Conservation (phyloP, 495 filamentous ascomycete genomes). For the Echria macrotheca region DNA sequence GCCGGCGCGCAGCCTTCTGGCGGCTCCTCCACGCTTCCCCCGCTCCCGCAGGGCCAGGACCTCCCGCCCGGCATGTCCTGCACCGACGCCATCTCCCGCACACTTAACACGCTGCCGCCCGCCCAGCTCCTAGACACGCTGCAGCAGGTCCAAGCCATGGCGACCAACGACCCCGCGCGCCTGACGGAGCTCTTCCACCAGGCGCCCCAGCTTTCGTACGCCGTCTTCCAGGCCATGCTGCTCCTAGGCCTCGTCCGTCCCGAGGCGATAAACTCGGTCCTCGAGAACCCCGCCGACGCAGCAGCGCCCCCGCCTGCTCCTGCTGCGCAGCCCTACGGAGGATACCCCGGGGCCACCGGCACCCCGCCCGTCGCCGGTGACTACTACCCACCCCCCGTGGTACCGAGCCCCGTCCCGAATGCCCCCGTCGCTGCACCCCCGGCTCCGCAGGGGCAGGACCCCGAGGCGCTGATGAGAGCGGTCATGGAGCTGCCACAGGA, state of each 20-base stretch:
- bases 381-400: slow-evolving; percentile 37
- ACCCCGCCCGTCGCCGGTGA: slow-evolving; percentile 46
- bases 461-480: slow-evolving; percentile 65
- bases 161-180: slow-evolving; percentile 70
- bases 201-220: slow-evolving; percentile 90
- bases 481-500: slow-evolving; percentile 71
- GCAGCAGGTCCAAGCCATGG: slow-evolving; percentile 87
- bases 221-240: slow-evolving; percentile 91
- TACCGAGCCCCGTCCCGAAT: slow-evolving; percentile 23
- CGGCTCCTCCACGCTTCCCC: slow-evolving; percentile 52
- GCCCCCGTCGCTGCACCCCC: slow-evolving; percentile 34
- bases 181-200: slow-evolving; percentile 82
- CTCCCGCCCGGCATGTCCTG: slow-evolving; percentile 74
- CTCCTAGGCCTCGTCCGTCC: slow-evolving; percentile 86
- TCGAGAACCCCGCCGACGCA: slow-evolving; percentile 31
- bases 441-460: slow-evolving; percentile 38
- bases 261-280: slow-evolving; percentile 44
- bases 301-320: slow-evolving; percentile 23
- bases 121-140: slow-evolving; percentile 91
- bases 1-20: slow-evolving; percentile 15
- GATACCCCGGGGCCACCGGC: slow-evolving; percentile 54
- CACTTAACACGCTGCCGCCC: slow-evolving; percentile 76
- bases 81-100: slow-evolving; percentile 85
- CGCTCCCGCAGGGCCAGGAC: slow-evolving; percentile 78
- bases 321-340: slow-evolving; percentile 15